Conservation (phyloP, 176 grass and related monocot genomes). For the Bothriochloa decipiens region DNA sequence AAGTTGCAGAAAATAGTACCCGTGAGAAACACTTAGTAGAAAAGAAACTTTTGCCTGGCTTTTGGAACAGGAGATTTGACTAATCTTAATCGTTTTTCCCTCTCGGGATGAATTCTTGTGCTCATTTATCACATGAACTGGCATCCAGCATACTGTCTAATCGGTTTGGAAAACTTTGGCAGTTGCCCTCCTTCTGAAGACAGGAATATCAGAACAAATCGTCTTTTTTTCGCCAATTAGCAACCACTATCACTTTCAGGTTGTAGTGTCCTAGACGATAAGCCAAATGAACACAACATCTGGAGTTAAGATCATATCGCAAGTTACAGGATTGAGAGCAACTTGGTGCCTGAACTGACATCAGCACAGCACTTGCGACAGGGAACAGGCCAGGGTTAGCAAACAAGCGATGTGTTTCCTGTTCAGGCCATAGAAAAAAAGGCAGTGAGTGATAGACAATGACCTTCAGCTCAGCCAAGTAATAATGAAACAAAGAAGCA, state of each 20-base stretch:
- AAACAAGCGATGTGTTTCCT: conserved; percentile 48
- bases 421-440: conserved; percentile 44
- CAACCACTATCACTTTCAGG: conserved; percentile 31
- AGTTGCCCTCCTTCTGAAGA: conserved; percentile 34
- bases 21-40: conserved; percentile 1
- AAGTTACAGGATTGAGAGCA: conserved; percentile 25
- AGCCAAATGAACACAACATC: conserved; percentile 1
- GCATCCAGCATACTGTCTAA: conserved; percentile 10
- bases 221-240: not conserved
- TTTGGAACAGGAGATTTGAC: conserved; percentile 26
- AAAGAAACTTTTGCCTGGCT: not conserved
- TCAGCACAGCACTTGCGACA: conserved; percentile 44
- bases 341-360: conserved; percentile 35
- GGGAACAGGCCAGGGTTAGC: not conserved
- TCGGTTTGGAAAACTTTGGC: conserved; percentile 35
- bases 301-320: conserved; percentile 13
- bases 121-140: conserved; percentile 40
- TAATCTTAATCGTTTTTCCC: conserved; percentile 14
- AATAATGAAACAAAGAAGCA: conserved; percentile 42
- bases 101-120: not conserved
- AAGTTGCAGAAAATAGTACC: conserved; percentile 42
- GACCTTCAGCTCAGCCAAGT: conserved; percentile 11
- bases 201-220: conserved; percentile 41
- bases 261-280: not conserved
- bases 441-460: conserved; percentile 41